Conservation (phyloP, 257 asterid genomes). For the Solanum virginianum region DNA sequence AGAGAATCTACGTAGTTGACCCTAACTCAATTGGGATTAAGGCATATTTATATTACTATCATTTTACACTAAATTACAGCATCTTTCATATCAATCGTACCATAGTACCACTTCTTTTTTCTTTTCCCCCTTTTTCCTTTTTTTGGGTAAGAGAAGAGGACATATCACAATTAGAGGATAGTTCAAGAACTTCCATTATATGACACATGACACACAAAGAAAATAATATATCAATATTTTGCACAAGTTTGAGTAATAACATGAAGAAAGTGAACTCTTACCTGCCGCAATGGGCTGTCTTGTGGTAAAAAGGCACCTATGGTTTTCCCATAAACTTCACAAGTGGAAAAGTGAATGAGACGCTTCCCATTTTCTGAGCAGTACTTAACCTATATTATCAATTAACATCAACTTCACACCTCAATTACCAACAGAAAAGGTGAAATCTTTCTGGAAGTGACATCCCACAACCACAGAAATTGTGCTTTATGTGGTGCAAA, state of each 20-base stretch:
- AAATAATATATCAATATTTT: not conserved
- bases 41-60: not conserved
- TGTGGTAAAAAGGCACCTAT: constrained; percentile 65
- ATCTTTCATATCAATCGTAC: not conserved
- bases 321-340: constrained; percentile 91
- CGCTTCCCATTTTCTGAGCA: constrained; percentile 81
- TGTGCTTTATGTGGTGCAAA: not conserved
- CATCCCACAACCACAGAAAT: not conserved
- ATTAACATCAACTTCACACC: not conserved
- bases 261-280: constrained; percentile 22
- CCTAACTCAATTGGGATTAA: not conserved
- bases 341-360: constrained; percentile 87
- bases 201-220: not conserved
- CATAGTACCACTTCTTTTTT: not conserved
- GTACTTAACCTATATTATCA: constrained; percentile 61
- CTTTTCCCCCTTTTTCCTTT: not conserved
- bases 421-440: not conserved
- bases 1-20: not conserved
- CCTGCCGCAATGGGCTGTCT: constrained; percentile 74
- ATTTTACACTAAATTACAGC: not conserved
- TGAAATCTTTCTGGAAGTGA: not conserved
- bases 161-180: not conserved
- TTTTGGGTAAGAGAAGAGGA: not conserved
- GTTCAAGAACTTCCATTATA: not conserved
- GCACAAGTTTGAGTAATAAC: not conserved